Evolutionary conservation across 257 asterid genomes (phyloP).

Genomic region (Rhazya stricta): DNA sequence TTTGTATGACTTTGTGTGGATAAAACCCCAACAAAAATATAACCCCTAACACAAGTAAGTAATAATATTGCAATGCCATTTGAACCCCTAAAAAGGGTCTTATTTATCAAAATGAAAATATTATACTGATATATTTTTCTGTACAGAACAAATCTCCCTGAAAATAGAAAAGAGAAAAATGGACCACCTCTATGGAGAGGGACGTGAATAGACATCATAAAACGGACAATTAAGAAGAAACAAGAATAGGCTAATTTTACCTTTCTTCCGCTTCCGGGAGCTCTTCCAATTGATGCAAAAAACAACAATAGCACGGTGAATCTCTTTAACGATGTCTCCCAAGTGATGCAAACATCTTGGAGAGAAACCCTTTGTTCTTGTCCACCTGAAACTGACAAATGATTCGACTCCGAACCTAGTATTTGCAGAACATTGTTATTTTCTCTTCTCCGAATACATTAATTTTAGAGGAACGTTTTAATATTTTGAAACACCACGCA

Average conservation of each 20-base stretch:
- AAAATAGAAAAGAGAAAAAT: background rate
- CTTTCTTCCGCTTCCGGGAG: background rate
- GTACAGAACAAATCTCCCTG: background rate
- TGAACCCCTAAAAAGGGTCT: background rate
- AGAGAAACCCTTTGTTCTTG: conserved; percentile 10
- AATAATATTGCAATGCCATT: background rate
- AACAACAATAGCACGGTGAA: background rate
- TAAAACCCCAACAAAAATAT: too few relatives aligned
- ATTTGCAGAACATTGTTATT: background rate
- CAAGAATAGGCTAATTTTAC: background rate
- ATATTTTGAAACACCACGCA: background rate
- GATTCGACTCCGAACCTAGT: conserved; percentile 13
- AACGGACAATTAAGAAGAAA: background rate
- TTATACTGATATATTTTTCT: background rate
- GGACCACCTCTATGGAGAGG: background rate
- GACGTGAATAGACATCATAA: background rate
- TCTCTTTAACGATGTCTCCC: conserved; percentile 3
- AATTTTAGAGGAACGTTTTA: background rate
- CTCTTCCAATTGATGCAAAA: background rate
- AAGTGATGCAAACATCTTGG: conserved; percentile 16
- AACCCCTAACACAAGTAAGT: too few relatives aligned
- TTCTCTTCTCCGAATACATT: background rate
- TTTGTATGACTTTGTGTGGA: too few relatives aligned
- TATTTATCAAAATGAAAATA: conserved; percentile 9
- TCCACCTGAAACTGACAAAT: background rate